phyloP scores from a whole-genome alignment of 306 rosid species.

The Gleditsia sinensis region DNA sequence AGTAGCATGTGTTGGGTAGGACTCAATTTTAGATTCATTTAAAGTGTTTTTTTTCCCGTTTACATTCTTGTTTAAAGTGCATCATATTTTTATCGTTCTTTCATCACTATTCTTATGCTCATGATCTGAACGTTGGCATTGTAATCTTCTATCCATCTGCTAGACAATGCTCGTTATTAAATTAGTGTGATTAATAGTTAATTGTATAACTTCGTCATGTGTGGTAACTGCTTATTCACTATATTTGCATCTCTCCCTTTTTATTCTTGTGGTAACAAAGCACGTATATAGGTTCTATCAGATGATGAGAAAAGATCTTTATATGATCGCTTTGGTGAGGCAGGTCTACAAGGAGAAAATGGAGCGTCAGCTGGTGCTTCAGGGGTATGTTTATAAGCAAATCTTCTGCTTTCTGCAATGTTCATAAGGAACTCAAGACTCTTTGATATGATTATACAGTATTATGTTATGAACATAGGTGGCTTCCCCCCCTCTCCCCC shows the following conservation, averaged over 20 bases:
- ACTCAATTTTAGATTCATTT: neutral
- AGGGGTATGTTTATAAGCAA: slow-evolving; percentile 61
- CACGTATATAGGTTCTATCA: slow-evolving; percentile 85
- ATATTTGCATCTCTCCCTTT: slow-evolving; percentile 37
- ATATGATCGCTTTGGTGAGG: slow-evolving; percentile 93
- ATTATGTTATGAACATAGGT: neutral
- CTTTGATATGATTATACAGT: slow-evolving; percentile 25
- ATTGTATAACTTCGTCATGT: slow-evolving; percentile 19
- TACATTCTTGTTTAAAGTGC: neutral
- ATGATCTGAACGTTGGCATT: slow-evolving; percentile 21
- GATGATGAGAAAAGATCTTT: slow-evolving; percentile 94
- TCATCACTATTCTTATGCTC: slow-evolving; percentile 3
- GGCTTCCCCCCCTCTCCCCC: neutral
- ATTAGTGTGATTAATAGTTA: slow-evolving; percentile 16
- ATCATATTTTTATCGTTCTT: slow-evolving; percentile 16
- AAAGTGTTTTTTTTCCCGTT: neutral
- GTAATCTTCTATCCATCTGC: slow-evolving; percentile 15
- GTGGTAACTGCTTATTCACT: slow-evolving; percentile 12
- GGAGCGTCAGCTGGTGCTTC: slow-evolving; percentile 57
- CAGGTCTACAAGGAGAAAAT: slow-evolving; percentile 80
- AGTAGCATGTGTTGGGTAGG: neutral
- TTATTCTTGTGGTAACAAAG: slow-evolving; percentile 57
- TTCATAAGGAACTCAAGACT: slow-evolving; percentile 20
- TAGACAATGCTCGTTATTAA: slow-evolving; percentile 18
- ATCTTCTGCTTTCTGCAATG: slow-evolving; percentile 21